phyloP scores from a whole-genome alignment of 306 rosid genomes.

The Herpetospermum pedunculosum region DNA sequence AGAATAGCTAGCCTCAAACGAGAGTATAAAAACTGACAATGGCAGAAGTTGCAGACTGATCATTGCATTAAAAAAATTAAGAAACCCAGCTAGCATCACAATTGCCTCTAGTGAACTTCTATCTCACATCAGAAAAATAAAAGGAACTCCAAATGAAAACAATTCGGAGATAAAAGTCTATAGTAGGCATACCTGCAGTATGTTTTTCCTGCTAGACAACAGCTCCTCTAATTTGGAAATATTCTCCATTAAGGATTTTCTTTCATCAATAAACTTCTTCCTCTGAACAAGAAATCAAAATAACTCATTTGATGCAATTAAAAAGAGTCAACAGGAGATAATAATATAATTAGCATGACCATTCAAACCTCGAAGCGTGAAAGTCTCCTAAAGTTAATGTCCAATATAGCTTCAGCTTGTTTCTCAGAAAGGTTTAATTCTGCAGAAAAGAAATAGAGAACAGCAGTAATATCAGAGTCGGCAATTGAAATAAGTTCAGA shows the following conservation, averaged over 20 bases:
- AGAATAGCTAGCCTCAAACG: neutral
- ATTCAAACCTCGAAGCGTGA: slow-evolving; percentile 65
- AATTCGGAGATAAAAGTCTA: neutral
- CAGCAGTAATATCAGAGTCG: neutral
- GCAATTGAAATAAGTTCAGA: neutral
- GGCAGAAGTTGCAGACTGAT: neutral
- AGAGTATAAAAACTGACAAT: neutral
- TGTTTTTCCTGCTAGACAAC: slow-evolving; percentile 62
- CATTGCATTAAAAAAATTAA: neutral
- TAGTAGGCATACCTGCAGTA: slow-evolving; percentile 50
- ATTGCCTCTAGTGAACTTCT: neutral
- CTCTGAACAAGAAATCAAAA: slow-evolving; percentile 40
- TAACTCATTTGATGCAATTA: neutral
- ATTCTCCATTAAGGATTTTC: slow-evolving; percentile 54
- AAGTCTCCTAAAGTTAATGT: slow-evolving; percentile 78
- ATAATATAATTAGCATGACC: slow-evolving; percentile 7
- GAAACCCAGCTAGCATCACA: neutral
- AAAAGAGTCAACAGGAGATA: neutral
- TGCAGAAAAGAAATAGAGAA: slow-evolving; percentile 18
- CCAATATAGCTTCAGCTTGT: slow-evolving; percentile 95
- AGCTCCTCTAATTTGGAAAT: slow-evolving; percentile 76
- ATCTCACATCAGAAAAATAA: neutral
- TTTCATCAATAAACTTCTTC: slow-evolving; percentile 56
- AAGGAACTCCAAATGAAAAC: neutral
- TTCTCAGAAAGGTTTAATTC: slow-evolving; percentile 75